A percentile compares a stretch with the other conserved stretches of the same genome.
Conservation (phyloP, 2,329 filamentous ascomycete species). For the Pseudophaeomoniella oleicola region DNA sequence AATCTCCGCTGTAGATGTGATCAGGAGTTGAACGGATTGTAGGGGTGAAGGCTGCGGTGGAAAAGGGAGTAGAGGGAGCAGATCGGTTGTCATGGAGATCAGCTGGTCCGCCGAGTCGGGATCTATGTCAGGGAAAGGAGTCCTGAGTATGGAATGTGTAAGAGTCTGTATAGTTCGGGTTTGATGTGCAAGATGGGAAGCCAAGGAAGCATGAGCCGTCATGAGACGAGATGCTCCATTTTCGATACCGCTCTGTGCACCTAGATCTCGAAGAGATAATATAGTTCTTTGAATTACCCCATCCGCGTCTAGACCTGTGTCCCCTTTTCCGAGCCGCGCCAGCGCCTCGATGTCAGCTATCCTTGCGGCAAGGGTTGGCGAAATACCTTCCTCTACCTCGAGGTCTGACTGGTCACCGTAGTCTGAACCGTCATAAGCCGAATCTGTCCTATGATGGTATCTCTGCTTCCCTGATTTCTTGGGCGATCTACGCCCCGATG, state of each 20-base stretch:
- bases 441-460: conserved; percentile 23
- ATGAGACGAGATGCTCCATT: conserved; percentile 41
- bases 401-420: conserved; percentile 43
- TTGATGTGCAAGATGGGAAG: conserved; percentile 46
- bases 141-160: conserved; percentile 43
- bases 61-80: conserved; percentile 36
- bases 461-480: conserved; percentile 20
- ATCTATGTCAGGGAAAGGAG: conserved; percentile 37
- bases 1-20: conserved; percentile 56
- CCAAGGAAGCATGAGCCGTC: conserved; percentile 42
- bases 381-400: conserved; percentile 34
- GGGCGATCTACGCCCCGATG: conserved; percentile 22
- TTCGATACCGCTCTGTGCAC: conserved; percentile 40
- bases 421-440: conserved; percentile 42
- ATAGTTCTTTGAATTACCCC: conserved; percentile 37
- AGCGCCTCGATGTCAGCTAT: conserved; percentile 42
- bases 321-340: conserved; percentile 34
- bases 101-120: conserved; percentile 41
- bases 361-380: conserved; percentile 37
- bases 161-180: conserved; percentile 44
- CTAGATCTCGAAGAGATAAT: conserved; percentile 36
- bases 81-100: conserved; percentile 39
- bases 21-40: conserved; percentile 52
- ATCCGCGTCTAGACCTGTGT: conserved; percentile 36
- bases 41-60: conserved; percentile 33